Base-by-base conservation (phyloP, 108 stramenopile species). In the Nitzschia sp. region DNA sequence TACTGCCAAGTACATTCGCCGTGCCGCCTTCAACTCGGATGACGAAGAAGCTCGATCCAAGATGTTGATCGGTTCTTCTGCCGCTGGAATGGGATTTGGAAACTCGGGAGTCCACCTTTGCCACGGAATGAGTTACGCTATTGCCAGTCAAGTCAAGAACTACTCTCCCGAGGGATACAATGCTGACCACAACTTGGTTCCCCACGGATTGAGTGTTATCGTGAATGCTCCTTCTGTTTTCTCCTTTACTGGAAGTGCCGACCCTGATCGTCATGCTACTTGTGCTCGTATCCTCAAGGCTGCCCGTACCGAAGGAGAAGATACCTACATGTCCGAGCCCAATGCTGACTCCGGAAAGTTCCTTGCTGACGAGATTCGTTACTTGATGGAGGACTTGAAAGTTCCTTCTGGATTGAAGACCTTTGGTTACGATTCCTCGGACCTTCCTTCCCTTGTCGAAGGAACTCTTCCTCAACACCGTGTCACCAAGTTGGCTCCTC, bases 91-190 rank as follows among this genome's bases (percentile, higher is more conserved):
- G 53, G 85, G 81, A 17, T 86, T 86, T 53, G 79, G 82, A 8
- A 86, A 86, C 65, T 78, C 85, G 17, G 79, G 82, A 6, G 85
- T 86, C 7, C 81, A 80, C 57, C 58, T 86, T 12, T 82, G 79
- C 21, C 82, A 83, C 57, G 84, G 81, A 10, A 86, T 86, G 84
- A 53, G 48, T 0, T 82, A 82, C 56, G 78, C 84, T 0, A 70
- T 86, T 34, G 71, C 81, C n/a, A 64, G 60, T 63, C 81, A 83
- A 67, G 61, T 62, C 15, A 62, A 62, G 61, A 25, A 43, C 38
- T 67, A 65, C 26, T 52, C 41, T 34, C 69, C 63, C 42, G 71
- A 64, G 8, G 81, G 70, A 7, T 82, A 82, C 53, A 58, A 62
- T 40, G 43, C 22, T 34, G 72, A 70, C 41, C 76, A 77, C 53